Evolutionary conservation across 2,329 filamentous ascomycete species (phyloP).

Genomic region (Aspergillus luchuensis): DNA sequence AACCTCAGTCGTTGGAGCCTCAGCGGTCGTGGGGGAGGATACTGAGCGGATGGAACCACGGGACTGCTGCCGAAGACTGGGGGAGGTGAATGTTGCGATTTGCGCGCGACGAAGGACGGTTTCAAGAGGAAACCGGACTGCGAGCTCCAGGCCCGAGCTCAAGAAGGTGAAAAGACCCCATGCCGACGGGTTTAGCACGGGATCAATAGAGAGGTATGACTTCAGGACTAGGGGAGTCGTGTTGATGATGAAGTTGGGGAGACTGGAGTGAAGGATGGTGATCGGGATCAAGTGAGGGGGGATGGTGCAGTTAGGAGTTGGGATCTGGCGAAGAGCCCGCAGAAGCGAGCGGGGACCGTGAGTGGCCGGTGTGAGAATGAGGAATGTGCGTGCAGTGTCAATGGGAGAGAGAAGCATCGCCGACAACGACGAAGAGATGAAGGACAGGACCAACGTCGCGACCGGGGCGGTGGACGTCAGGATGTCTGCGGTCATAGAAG

Average conservation of each 20-base stretch:
- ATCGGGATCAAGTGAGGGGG: conserved; percentile 71
- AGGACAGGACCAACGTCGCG: conserved; percentile 74
- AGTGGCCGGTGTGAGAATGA: conserved; percentile 81
- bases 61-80: conserved; percentile 48
- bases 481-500: conserved; percentile 66
- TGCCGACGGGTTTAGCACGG: conserved; percentile 73
- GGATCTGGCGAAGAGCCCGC: conserved; percentile 73
- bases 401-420: conserved; percentile 82
- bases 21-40: conserved; percentile 11
- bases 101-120: conserved; percentile 89
- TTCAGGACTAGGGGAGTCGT: conserved; percentile 84
- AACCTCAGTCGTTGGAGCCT: conserved; percentile 40
- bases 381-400: conserved; percentile 81
- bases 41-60: conserved; percentile 23
- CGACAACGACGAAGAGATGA: conserved; percentile 67
- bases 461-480: conserved; percentile 80
- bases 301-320: conserved; percentile 69
- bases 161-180: conserved; percentile 84
- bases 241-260: conserved; percentile 80
- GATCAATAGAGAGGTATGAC: conserved; percentile 80
- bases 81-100: conserved; percentile 67
- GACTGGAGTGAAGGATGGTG: conserved; percentile 81
- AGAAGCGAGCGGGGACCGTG: conserved; percentile 76
- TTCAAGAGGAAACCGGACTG: conserved; percentile 86
- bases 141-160: conserved; percentile 75